Conservation (phyloP, 169 alveolate species). For the Plasmodium inui region DNA sequence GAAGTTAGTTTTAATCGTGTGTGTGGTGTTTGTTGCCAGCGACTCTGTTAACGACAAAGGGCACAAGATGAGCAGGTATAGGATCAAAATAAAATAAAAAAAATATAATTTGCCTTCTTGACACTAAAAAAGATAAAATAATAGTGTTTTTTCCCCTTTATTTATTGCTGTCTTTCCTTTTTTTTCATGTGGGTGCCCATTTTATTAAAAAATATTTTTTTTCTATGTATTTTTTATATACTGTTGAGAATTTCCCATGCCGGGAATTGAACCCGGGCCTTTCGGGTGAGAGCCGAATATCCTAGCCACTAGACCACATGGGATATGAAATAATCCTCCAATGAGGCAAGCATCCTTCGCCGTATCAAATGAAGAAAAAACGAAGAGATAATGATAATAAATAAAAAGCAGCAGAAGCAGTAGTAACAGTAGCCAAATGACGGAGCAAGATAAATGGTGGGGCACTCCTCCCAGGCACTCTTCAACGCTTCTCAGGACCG, state of each 20-base stretch:
- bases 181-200: neutral
- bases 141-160: too few species aligned
- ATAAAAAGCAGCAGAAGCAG: neutral
- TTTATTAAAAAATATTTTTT: neutral
- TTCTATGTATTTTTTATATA: too few species aligned
- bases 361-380: neutral
- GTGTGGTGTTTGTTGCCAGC: neutral
- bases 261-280: conserved; percentile 79
- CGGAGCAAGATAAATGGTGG: neutral
- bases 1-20: neutral
- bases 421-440: neutral
- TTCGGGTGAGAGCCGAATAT: conserved; percentile 78
- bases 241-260: conserved; percentile 35
- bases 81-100: too few species aligned
- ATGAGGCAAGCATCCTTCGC: neutral
- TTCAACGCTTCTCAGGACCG: neutral
- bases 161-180: neutral
- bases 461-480: neutral
- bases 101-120: neutral
- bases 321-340: conserved; percentile 1
- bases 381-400: neutral
- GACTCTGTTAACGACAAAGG: neutral
- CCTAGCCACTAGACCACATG: conserved; percentile 78
- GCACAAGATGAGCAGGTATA: neutral
- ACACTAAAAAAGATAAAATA: too few species aligned